Evolutionary conservation across 108 stramenopile species (phyloP), one percentile per base, ranked within the genome.

Genomic region (Chaetoceros tenuissimus): DNA sequence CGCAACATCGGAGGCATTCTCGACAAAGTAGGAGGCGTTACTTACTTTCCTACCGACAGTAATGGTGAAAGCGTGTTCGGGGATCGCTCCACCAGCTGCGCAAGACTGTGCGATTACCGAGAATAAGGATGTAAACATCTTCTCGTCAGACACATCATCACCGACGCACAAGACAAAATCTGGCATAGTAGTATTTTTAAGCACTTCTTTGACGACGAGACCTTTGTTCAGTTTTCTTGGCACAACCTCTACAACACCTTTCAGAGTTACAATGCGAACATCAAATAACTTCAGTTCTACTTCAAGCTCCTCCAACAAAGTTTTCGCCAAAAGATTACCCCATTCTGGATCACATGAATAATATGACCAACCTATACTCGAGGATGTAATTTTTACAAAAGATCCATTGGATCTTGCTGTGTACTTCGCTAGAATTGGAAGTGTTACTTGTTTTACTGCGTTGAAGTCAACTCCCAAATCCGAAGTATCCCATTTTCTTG

Each of bases 321-420:
- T 78, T 30, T 87, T 75, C 19, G 97, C 97, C 66, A 98, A 97
- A 18, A 94, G 75, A 2, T 80, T 79, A 8, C 97, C 99, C 97
- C 97, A 99, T 56, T 99, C 99, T 1, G 99, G 99, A 75, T 99
- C 99, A 26, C 95, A 94, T 1, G 92, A 84, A 73, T 96, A 97
- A 67, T 97, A 98, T 24, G 89, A 87, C 97, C 97, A 99, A 20
- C 94, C 91, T 44, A 97, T 85, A 43, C 94, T 92, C 30, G 87
- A 89, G 27, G 92, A 76, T n/a, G 84, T 92, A 22, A 93, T 65
- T 48, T 89, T 93, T 16, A 91, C 91, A 51, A 86, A 87, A 1
- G 93, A 93, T 40, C 91, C 94, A 69, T 94, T 95, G 40, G 94
- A 87, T 40, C 94, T 69, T 20, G 94, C 94, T 18, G 97, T 96